Evolutionary conservation across 805 yeast genomes (phyloP).

Genomic region (Ogataea dorogensis): DNA sequence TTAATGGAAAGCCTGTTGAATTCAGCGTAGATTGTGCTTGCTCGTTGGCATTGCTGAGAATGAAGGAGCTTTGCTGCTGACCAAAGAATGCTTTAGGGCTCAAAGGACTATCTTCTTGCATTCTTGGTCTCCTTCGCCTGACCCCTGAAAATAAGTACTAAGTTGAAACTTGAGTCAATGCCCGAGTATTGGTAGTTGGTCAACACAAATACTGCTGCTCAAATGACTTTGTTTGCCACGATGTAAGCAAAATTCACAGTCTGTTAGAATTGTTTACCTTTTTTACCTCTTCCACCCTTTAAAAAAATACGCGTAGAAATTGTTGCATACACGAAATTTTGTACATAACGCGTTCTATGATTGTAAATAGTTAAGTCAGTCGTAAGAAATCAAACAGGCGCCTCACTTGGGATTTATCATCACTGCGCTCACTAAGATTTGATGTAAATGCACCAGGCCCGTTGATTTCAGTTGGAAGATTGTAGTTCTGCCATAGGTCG

Average conservation of each 20-base stretch:
- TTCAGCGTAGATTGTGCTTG: constrained; percentile 26
- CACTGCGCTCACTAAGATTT: background rate
- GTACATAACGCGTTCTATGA: background rate
- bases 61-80: constrained; percentile 6
- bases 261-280: constrained; percentile 6
- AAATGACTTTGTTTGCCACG: too few species aligned
- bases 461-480: background rate
- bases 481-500: constrained; percentile 9
- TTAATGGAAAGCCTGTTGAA: constrained; percentile 30
- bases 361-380: too few species aligned
- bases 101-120: constrained; percentile 8
- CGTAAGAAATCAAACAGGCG: too few species aligned
- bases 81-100: constrained; percentile 5
- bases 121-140: background rate
- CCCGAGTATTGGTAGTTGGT: too few species aligned
- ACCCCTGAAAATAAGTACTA: too few species aligned
- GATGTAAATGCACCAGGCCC: background rate
- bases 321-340: constrained; percentile 3
- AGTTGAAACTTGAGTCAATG: too few species aligned
- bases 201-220: background rate
- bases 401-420: too few species aligned
- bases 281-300: constrained; percentile 4
- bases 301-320: constrained; percentile 5
- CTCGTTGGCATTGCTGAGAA: constrained; percentile 15
- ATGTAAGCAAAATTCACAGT: background rate